A percentile compares a stretch with the other conserved stretches of the same genome.
These are phyloP conservation scores for Dendrocalamus latiflorus DNA, from an alignment of 202 grass and related monocot genomes.

Conservation along the genomic window DNA sequence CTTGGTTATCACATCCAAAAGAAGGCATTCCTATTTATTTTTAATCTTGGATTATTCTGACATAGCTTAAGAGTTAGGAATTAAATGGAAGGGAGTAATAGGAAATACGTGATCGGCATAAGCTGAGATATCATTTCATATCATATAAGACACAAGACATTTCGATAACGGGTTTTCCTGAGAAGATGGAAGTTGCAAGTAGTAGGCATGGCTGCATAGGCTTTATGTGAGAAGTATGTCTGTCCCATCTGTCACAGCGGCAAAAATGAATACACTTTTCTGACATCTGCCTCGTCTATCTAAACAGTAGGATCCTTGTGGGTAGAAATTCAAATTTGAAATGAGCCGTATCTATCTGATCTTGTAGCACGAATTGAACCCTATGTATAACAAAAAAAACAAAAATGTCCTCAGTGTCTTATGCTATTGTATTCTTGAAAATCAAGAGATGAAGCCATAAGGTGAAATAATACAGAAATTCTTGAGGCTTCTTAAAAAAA, in stretches of 20 bases:
- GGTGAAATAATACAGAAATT: background rate
- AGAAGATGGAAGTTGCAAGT: background rate
- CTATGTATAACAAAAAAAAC: background rate
- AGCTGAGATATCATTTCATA: background rate
- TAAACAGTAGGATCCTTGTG: background rate
- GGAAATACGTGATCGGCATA: background rate
- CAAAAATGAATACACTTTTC: background rate
- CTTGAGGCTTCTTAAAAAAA: background rate
- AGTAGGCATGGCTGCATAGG: background rate
- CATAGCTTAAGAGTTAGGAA: background rate
- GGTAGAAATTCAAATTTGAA: background rate
- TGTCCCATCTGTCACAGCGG: background rate
- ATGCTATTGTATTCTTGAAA: background rate
- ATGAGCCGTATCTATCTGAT: background rate
- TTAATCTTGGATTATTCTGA: background rate
- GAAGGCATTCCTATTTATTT: too few relatives aligned
- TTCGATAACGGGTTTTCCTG: background rate
- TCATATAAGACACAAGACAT: background rate
- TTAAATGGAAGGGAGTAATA: background rate
- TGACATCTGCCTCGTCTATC: background rate
- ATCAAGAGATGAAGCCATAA: background rate
- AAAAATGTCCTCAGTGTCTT: background rate
- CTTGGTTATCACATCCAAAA: too few relatives aligned
- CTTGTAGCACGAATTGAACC: background rate
- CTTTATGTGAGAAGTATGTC: background rate